Conservation (phyloP, 345 rosid species). For the Sonneratia alba region DNA sequence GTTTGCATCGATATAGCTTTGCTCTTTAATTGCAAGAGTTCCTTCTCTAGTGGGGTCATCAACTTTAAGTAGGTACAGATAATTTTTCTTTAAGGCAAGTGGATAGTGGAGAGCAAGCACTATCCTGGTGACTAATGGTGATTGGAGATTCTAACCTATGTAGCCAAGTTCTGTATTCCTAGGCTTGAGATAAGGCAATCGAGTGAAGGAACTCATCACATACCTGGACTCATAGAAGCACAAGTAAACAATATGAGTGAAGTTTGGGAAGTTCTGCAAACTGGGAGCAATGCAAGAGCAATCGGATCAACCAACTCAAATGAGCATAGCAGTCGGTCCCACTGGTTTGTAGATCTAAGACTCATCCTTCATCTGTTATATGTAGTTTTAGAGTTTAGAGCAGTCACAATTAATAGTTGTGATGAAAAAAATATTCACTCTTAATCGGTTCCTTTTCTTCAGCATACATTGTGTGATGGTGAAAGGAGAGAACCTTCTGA, state of each 20-base stretch:
- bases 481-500: slow-evolving; percentile 73
- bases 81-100: background rate
- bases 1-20: background rate
- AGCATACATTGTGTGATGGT: slow-evolving; percentile 93
- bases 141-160: background rate
- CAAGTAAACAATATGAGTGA: slow-evolving; percentile 62
- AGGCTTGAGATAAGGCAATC: slow-evolving; percentile 82
- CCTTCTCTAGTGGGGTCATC: background rate
- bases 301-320: slow-evolving; percentile 87
- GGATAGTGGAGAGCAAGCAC: background rate
- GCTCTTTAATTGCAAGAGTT: background rate
- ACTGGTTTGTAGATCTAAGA: slow-evolving; percentile 43
- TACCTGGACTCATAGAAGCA: slow-evolving; percentile 88
- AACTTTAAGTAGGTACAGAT: background rate
- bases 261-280: slow-evolving; percentile 88
- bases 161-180: slow-evolving; percentile 9
- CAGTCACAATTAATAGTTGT: background rate
- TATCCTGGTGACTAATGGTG: background rate
- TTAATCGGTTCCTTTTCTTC: slow-evolving; percentile 11
- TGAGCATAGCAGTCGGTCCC: slow-evolving; percentile 95
- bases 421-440: background rate
- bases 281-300: slow-evolving; percentile 85
- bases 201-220: slow-evolving; percentile 73
- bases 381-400: background rate
- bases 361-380: background rate